Base-by-base conservation (phyloP, 2,329 filamentous ascomycete species). In the Hypoxylon sp. region DNA sequence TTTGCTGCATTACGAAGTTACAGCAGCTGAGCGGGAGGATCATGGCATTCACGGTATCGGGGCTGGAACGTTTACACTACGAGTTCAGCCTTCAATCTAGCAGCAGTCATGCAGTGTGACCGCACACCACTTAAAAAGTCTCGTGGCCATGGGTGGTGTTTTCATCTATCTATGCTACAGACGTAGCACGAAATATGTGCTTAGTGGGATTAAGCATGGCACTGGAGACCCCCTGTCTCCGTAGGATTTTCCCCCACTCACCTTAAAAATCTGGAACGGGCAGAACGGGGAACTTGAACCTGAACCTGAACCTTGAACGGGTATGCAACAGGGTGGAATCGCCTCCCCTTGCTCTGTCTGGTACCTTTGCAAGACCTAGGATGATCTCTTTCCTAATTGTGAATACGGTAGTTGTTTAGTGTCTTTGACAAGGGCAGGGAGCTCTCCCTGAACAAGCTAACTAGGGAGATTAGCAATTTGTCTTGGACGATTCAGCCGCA, bases 401-500 rank as follows among this genome's bases (percentile, higher is more conserved):
- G 33, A 56, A 46, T 50, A 26, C 39, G 65, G 65, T 26, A 68
- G 55, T 61, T 64, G 46, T 54, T 61, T 50, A 52, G 39, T 14
- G 33, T 54, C 42, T 56, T 63, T 1, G 26, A 37, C 59, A 58
- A 47, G 19, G 33, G 5, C 33, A n/a, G 37, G 29, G 14, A 19
- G 13, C 24, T 31, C 11, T 47, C 42, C 44, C 26, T 24, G 19
- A 29, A 52, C 9, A 48, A 39, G 54, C 19, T 22, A 22, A 22
- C 19, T 39, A 31, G 65, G 37, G 42, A 50, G 37, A 55, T 57
- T 39, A 58, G n/a, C 54, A 50, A 51, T 54, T 47, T 55, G 53
- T 57, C 60, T 68, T 51, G 53, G 58, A 53, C 51, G 55, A 60
- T 64, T 68, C 68, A 70, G 68, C 68, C 68, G 65, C 68, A 70